phyloP scores from a whole-genome alignment of 2,329 filamentous ascomycete species.

The Chaetomium olivaceum region DNA sequence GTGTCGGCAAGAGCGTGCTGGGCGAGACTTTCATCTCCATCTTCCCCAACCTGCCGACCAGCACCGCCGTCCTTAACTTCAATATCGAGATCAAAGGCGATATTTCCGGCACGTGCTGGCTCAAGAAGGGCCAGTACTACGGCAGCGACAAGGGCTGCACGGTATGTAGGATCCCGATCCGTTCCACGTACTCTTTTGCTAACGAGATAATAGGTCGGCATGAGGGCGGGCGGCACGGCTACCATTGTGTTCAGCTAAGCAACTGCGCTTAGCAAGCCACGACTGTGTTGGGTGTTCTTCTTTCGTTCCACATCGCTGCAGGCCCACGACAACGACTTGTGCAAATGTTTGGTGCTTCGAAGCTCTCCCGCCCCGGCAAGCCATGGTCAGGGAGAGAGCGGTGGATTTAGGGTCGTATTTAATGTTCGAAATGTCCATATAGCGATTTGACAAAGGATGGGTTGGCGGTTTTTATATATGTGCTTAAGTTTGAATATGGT shows the following conservation, averaged over 20 bases:
- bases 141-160: conserved; percentile 70
- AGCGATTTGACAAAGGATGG: conserved; percentile 22
- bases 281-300: conserved; percentile 12
- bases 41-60: conserved; percentile 81
- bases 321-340: conserved; percentile 10
- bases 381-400: conserved; percentile 10
- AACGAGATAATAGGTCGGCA: conserved; percentile 43
- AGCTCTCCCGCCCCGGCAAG: conserved; percentile 14
- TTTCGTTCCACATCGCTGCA: conserved; percentile 12
- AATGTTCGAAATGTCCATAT: conserved; percentile 31
- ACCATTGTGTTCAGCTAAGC: conserved; percentile 44
- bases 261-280: conserved; percentile 11
- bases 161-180: conserved; percentile 55
- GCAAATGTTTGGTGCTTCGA: conserved; percentile 4
- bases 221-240: conserved; percentile 45
- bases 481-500: neutral
- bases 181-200: conserved; percentile 16
- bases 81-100: conserved; percentile 76
- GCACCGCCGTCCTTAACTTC: conserved; percentile 68
- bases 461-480: conserved; percentile 7
- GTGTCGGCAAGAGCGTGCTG: conserved; percentile 67
- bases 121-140: conserved; percentile 63
- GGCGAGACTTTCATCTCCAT: conserved; percentile 78
- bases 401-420: conserved; percentile 27
- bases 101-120: conserved; percentile 59